These are phyloP conservation scores for Aspergillus eucalypticola DNA, from an alignment of 2,329 filamentous ascomycete species.

Conservation along the genomic window DNA sequence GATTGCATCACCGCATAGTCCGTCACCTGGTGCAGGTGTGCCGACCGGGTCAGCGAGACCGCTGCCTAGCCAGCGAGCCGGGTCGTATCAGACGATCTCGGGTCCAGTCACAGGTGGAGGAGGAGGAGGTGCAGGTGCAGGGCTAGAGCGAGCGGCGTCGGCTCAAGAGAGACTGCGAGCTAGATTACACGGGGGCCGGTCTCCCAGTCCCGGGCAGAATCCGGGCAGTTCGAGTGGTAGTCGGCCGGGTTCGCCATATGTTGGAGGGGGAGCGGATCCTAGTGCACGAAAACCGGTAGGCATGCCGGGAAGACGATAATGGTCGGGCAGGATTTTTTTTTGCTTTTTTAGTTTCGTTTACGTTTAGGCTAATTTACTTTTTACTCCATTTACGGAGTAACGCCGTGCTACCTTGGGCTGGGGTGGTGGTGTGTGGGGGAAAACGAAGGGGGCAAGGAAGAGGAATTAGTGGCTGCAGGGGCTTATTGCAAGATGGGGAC, in stretches of 20 bases:
- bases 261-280: slow-evolving; percentile 29
- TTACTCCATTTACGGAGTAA: neutral
- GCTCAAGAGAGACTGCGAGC: slow-evolving; percentile 84
- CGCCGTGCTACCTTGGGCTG: neutral
- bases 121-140: neutral
- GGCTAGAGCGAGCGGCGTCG: slow-evolving; percentile 36
- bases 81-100: slow-evolving; percentile 67
- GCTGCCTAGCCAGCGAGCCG: slow-evolving; percentile 70
- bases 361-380: neutral
- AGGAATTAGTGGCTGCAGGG: neutral
- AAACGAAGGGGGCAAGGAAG: neutral
- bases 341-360: too few relatives aligned
- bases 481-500: slow-evolving; percentile 7
- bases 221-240: slow-evolving; percentile 5
- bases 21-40: slow-evolving; percentile 23
- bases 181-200: slow-evolving; percentile 64
- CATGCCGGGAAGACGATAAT: slow-evolving; percentile 15
- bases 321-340: neutral
- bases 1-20: slow-evolving; percentile 26
- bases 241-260: slow-evolving; percentile 18
- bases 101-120: slow-evolving; percentile 29
- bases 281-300: slow-evolving; percentile 37
- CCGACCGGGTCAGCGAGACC: slow-evolving; percentile 52
- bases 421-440: neutral
- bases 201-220: slow-evolving; percentile 34